Percentiles rank a stretch among this genome's conserved stretches.
Evolutionary conservation across 2,329 filamentous ascomycete genomes (phyloP).

Genomic region (Sporothrix inflata): DNA sequence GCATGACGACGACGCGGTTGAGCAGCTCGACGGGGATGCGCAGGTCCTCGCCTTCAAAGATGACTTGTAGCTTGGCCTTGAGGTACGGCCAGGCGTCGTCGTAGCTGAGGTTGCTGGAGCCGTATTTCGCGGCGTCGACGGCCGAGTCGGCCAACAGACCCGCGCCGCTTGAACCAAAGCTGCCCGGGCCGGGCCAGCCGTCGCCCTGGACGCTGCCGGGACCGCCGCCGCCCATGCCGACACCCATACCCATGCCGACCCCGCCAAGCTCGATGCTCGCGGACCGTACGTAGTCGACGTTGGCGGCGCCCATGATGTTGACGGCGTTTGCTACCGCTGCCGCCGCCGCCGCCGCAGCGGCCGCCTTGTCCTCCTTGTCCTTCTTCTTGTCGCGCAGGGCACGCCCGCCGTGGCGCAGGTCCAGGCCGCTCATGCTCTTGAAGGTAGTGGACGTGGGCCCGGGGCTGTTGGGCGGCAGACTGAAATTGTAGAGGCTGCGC

Average conservation of each 20-base stretch:
- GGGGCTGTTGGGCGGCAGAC: constrained; percentile 72
- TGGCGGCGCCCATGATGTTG: constrained; percentile 9
- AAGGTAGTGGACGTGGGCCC: constrained; percentile 68
- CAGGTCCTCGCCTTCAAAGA: constrained; percentile 81
- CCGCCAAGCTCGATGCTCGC: constrained; percentile 28
- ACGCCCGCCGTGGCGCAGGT: constrained; percentile 75
- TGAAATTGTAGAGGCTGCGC: constrained; percentile 78
- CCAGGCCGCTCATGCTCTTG: constrained; percentile 80
- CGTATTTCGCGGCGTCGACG: constrained; percentile 61
- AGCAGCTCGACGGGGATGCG: constrained; percentile 82
- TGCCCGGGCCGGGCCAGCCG: constrained; percentile 57
- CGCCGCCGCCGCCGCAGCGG: neutral
- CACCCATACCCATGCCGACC: constrained; percentile 37
- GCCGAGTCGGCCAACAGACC: constrained; percentile 53
- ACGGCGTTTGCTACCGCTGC: neutral
- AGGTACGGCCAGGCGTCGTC: constrained; percentile 85
- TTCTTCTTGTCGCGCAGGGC: constrained; percentile 80
- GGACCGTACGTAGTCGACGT: constrained; percentile 49
- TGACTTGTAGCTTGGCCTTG: constrained; percentile 72
- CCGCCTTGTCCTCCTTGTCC: constrained; percentile 64
- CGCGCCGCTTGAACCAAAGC: constrained; percentile 50
- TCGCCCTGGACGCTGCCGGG: constrained; percentile 37
- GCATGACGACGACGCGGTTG: constrained; percentile 76
- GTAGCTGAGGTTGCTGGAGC: constrained; percentile 69
- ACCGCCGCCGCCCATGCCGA: constrained; percentile 22